Evolutionary conservation across 2,329 filamentous ascomycete species (phyloP).

Genomic region (Clarireedia sp.): DNA sequence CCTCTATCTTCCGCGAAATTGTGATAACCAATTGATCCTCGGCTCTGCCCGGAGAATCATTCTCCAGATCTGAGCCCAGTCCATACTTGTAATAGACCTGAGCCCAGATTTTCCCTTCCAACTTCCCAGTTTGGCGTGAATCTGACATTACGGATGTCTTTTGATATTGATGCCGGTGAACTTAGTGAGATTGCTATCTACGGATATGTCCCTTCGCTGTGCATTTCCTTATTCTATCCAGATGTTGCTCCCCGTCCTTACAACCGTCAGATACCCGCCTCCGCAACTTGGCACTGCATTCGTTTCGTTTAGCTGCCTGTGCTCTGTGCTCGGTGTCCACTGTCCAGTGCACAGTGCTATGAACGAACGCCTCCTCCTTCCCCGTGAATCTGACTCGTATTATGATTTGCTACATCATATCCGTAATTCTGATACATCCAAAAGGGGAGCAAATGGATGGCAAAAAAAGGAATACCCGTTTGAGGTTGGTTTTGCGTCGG

Average conservation of each 20-base stretch:
- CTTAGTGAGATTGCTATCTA: neutral
- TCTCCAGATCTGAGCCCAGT: no score
- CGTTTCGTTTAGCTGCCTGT: neutral
- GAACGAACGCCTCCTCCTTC: no score
- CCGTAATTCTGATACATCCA: neutral
- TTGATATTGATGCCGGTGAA: no score
- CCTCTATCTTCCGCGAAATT: neutral
- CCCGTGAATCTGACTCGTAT: neutral
- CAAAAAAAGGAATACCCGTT: neutral
- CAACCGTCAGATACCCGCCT: neutral
- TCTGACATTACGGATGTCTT: no score
- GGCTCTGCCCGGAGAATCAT: no score
- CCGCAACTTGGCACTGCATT: neutral
- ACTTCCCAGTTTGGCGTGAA: no score
- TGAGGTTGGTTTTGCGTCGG: neutral
- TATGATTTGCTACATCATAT: neutral
- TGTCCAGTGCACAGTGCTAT: no score
- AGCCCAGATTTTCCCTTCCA: no score
- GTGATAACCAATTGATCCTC: no score
- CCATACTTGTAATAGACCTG: no score
- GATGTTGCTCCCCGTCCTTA: neutral
- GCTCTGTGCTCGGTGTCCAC: no score
- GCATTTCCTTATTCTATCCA: neutral
- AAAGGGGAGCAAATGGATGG: no score
- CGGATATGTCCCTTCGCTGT: neutral